Evolutionary conservation across 768 basidiomycete species (phyloP), one percentile per base, ranked within the genome.

Genomic region (Suillus plorans): DNA sequence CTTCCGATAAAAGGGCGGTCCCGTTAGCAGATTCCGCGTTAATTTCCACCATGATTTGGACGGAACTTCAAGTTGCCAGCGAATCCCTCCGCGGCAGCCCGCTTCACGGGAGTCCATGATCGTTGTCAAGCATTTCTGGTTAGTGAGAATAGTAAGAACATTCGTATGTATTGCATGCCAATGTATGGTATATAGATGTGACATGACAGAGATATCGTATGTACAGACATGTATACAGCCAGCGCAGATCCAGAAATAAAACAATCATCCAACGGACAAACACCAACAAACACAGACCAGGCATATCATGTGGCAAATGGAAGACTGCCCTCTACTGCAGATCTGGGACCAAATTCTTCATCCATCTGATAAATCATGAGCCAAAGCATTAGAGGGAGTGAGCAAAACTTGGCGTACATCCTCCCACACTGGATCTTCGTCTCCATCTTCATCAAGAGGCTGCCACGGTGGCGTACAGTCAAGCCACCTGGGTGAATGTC

Each of bases 381-480:
- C n/a, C 20, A 52, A 28, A 28, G 7, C 31, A 25, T 25, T 14
- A 55, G 13, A 16, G 14, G 18, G 36, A 36, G 31, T 13, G 13
- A 12, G 44, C 5, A 36, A 60, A 16, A 37, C 44, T 4, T n/a
- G 31, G n/a, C 50, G 20, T 37, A 61, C 60, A 1, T 61, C 59
- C 13, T 25, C 53, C 31, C 31, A 34, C 12, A 70, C 25, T 7
- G n/a, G 13, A 36, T 76, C 74, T 50, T 66, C 69, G 1, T 45
- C 63, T 13, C 73, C 73, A 5, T 76, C 73, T 4, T 76, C 68
- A 44, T 71, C 39, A 53, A 74, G 71, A 0, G 73, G 71, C 0
- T 67, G 59, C 73, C 74, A 74, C 2, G 73, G 71, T 9, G 63
- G n/a, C 1, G 1, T 0, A 5, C 22, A 66, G 5, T 74, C 71